These are phyloP conservation scores for Rhizoctonia solani DNA, from an alignment of 1,284 basidiomycete species.

Conservation along the genomic window DNA sequence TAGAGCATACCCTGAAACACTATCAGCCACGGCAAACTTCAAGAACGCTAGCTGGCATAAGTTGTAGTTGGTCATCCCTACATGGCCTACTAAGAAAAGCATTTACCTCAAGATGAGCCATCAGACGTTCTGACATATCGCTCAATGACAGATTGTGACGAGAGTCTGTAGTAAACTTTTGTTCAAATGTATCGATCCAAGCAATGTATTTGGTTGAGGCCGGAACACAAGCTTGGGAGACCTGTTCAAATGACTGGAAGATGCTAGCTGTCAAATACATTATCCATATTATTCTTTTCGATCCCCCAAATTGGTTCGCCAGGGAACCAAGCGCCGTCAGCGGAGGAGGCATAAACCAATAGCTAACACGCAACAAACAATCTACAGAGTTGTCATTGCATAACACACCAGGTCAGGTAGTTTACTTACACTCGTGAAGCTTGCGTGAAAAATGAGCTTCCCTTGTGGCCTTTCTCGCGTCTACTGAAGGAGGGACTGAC, in stretches of 20 bases:
- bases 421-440: too few species aligned
- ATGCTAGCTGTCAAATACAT: slow-evolving; percentile 9
- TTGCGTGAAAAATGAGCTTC: too few species aligned
- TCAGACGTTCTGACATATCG: background rate
- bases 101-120: slow-evolving; percentile 19
- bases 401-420: too few species aligned
- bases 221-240: too few species aligned
- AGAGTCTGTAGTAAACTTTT: background rate
- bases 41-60: slow-evolving; percentile 6
- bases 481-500: too few species aligned
- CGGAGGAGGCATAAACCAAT: slow-evolving; percentile 7
- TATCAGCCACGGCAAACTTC: background rate
- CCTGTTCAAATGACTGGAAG: slow-evolving; percentile 4
- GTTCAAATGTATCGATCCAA: slow-evolving; percentile 21
- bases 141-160: background rate
- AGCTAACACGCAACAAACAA: background rate
- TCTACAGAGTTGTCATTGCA: too few species aligned
- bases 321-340: background rate
- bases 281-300: background rate
- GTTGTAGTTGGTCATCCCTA: background rate
- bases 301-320: background rate
- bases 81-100: background rate
- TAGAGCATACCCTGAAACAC: slow-evolving; percentile 1
- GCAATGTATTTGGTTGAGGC: slow-evolving; percentile 4
- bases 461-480: too few species aligned